These are phyloP conservation scores for Ilyonectria robusta DNA, from an alignment of 2,329 filamentous ascomycete genomes.

Conservation along the genomic window DNA sequence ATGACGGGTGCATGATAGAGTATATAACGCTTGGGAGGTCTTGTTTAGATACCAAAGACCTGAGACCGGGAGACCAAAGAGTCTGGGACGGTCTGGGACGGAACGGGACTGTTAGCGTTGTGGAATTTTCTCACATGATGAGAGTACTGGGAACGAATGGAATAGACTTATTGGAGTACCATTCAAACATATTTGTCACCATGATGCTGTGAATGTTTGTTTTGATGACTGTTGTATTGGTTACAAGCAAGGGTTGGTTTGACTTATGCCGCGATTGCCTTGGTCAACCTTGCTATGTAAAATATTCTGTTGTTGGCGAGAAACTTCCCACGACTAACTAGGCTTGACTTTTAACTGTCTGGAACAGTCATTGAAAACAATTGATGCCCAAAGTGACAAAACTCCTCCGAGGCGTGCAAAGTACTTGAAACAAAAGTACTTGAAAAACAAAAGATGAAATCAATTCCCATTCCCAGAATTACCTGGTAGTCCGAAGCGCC, in stretches of 20 bases:
- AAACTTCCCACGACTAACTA: not conserved
- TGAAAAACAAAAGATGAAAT: too few relatives aligned
- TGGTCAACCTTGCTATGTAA: not conserved
- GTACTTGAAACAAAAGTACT: too few relatives aligned
- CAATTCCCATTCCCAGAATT: too few relatives aligned
- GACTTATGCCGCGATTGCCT: not conserved
- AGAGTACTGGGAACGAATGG: conserved; percentile 9
- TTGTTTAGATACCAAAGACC: conserved; percentile 28
- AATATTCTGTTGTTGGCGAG: not conserved
- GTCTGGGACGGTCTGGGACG: conserved; percentile 33
- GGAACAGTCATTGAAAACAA: too few relatives aligned
- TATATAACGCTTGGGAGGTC: conserved; percentile 37
- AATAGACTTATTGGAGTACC: conserved; percentile 17
- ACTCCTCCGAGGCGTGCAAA: not conserved
- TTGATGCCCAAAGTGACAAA: not conserved
- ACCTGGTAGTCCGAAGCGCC: not conserved
- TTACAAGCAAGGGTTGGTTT: not conserved
- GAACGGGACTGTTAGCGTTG: conserved; percentile 30
- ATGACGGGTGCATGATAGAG: conserved; percentile 41
- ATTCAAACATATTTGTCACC: not conserved
- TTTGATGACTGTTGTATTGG: not conserved
- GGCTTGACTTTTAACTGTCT: not conserved
- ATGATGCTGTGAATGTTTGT: not conserved
- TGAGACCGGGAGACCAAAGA: conserved; percentile 16
- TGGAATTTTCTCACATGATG: conserved; percentile 21